A percentile compares a stretch with the other conserved stretches of the same genome.
phyloP scores from a whole-genome alignment of 208 protist genomes.

The Crithidia expoeki region DNA sequence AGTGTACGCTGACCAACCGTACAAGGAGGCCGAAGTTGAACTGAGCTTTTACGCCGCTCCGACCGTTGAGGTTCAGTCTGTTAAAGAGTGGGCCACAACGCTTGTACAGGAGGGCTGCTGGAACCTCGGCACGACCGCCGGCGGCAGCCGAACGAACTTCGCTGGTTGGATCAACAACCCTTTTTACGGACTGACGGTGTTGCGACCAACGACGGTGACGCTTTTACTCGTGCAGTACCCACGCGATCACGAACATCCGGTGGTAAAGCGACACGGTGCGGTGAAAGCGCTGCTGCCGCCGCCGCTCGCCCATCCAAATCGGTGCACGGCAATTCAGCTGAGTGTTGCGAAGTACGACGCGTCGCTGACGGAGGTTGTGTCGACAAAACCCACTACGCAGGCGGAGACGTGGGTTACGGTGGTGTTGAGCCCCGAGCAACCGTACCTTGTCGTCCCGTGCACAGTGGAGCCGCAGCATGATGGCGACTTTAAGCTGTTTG shows the following conservation, averaged over 20 bases:
- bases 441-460: slow-evolving; percentile 85
- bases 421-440: slow-evolving; percentile 49
- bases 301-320: slow-evolving; percentile 63
- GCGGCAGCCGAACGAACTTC: slow-evolving; percentile 64
- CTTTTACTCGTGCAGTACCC: slow-evolving; percentile 84
- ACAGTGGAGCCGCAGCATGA: slow-evolving; percentile 74
- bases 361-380: slow-evolving; percentile 55
- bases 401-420: slow-evolving; percentile 60
- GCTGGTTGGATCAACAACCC: slow-evolving; percentile 92
- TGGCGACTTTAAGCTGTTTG: slow-evolving; percentile 85
- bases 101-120: slow-evolving; percentile 68
- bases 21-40: slow-evolving; percentile 73
- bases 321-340: slow-evolving; percentile 78
- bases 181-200: slow-evolving; percentile 70
- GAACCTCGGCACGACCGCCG: slow-evolving; percentile 82
- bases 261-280: slow-evolving; percentile 60
- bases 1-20: slow-evolving; percentile 75
- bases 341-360: slow-evolving; percentile 74
- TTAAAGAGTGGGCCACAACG: slow-evolving; percentile 76
- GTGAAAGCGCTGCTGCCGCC: slow-evolving; percentile 75
- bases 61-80: slow-evolving; percentile 57
- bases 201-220: slow-evolving; percentile 70
- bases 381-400: slow-evolving; percentile 39
- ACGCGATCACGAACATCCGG: slow-evolving; percentile 69
- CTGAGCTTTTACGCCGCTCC: slow-evolving; percentile 64